Conservation (phyloP, 352 stramenopile genomes). For the Globisporangium nodosum region DNA sequence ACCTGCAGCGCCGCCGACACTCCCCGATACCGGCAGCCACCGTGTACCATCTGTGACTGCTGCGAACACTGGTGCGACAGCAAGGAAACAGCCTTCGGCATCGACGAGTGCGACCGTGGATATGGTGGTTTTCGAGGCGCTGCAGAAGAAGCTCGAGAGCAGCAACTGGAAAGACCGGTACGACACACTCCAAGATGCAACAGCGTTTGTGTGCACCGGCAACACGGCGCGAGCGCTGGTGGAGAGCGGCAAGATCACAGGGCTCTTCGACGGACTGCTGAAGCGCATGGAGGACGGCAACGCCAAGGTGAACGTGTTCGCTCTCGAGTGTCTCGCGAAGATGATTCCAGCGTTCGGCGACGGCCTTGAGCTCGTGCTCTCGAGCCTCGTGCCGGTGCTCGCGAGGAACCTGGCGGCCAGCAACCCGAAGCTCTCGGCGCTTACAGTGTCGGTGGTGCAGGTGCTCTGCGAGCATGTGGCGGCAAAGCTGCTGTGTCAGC, state of each 20-base stretch:
- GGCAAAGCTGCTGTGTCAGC: slow-evolving; percentile 42
- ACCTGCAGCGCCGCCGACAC: neutral
- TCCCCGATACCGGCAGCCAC: neutral
- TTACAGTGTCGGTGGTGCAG: slow-evolving; percentile 38
- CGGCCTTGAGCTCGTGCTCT: slow-evolving; percentile 54
- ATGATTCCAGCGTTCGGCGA: slow-evolving; percentile 46
- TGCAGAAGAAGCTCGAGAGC: slow-evolving; percentile 52
- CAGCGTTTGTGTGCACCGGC: slow-evolving; percentile 27
- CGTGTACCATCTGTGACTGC: neutral
- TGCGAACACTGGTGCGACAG: neutral
- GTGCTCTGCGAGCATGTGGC: slow-evolving; percentile 43
- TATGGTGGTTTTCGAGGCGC: slow-evolving; percentile 23
- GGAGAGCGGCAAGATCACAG: slow-evolving; percentile 41
- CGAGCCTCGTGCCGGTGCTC: slow-evolving; percentile 45
- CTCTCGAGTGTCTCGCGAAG: slow-evolving; percentile 47
- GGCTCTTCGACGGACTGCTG: slow-evolving; percentile 61
- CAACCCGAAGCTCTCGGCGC: slow-evolving; percentile 40
- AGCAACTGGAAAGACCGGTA: slow-evolving; percentile 80
- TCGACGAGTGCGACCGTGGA: slow-evolving; percentile 19
- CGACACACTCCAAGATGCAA: slow-evolving; percentile 42
- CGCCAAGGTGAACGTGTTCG: slow-evolving; percentile 56
- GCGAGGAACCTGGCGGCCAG: slow-evolving; percentile 49
- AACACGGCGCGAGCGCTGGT: slow-evolving; percentile 12
- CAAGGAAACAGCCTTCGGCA: neutral
- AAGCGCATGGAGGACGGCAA: slow-evolving; percentile 77